Evolutionary conservation across 768 basidiomycete species (phyloP).

Genomic region (Ramaria sp.): DNA sequence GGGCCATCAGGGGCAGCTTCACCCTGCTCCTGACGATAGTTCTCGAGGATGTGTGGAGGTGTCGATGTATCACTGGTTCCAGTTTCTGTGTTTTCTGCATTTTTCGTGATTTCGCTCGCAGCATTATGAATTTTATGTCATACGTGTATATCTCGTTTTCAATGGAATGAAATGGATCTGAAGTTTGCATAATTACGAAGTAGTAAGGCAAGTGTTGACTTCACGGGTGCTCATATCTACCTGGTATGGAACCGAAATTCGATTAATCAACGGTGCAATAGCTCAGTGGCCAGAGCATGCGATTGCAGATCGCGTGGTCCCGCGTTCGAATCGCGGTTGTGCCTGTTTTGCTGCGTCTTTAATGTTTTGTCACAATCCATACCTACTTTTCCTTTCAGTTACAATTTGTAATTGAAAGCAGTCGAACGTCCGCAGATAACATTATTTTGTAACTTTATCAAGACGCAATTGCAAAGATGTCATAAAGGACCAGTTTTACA

Average conservation of each 20-base stretch:
- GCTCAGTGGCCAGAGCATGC: constrained; percentile 45
- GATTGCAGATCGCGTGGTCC: constrained; percentile 41
- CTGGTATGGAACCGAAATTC: too few species aligned
- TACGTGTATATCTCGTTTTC: not conserved
- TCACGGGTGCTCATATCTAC: too few species aligned
- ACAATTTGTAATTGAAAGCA: too few species aligned
- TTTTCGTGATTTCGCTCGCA: constrained; percentile 2
- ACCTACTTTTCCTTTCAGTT: too few species aligned
- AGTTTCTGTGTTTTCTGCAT: constrained; percentile 1
- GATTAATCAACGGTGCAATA: constrained; percentile 16
- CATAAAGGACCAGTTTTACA: too few species aligned
- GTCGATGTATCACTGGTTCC: not conserved
- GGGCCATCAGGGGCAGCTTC: constrained; percentile 5
- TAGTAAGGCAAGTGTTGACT: too few species aligned
- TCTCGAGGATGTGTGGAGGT: not conserved
- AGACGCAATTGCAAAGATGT: too few species aligned
- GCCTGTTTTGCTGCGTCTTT: constrained; percentile 2
- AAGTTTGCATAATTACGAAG: too few species aligned
- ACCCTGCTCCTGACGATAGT: not conserved
- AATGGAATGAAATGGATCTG: not conserved
- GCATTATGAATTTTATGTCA: not conserved
- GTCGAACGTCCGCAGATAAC: too few species aligned
- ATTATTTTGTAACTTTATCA: too few species aligned
- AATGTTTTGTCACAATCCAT: too few species aligned
- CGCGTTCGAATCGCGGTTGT: constrained; percentile 10